These are phyloP conservation scores for Phytophthora palmivora DNA, from an alignment of 352 stramenopile genomes.

Conservation along the genomic window DNA sequence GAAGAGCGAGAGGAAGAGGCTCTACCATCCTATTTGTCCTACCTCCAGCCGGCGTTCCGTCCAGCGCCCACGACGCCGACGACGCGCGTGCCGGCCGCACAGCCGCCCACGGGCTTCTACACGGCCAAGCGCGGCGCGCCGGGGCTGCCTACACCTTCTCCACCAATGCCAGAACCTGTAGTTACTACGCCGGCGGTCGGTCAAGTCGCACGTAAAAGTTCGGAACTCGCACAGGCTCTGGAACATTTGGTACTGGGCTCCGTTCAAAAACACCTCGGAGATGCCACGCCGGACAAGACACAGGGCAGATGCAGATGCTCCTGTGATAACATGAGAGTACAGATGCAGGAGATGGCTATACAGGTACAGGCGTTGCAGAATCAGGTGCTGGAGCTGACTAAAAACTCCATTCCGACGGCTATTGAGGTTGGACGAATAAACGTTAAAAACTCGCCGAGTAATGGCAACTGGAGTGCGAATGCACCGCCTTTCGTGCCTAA, in stretches of 20 bases:
- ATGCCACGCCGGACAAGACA: conserved; percentile 8
- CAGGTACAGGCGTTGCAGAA: conserved; percentile 59
- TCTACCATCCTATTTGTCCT: conserved; percentile 75
- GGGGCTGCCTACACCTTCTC: conserved; percentile 17
- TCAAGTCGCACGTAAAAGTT: conserved; percentile 58
- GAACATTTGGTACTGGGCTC: conserved; percentile 59
- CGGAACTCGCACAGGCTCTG: conserved; percentile 66
- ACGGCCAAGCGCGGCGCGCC: conserved; percentile 19
- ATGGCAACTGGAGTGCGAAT: conserved; percentile 32
- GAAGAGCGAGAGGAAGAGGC: conserved; percentile 79
- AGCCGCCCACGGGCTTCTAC: conserved; percentile 14
- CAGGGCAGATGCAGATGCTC: conserved; percentile 34
- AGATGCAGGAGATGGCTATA: conserved; percentile 60
- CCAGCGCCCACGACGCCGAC: conserved; percentile 24
- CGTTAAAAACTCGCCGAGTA: conserved; percentile 1
- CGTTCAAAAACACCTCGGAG: conserved; percentile 38
- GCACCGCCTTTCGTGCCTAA: conserved; percentile 43
- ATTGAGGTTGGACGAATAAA: conserved; percentile 19
- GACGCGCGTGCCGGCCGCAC: conserved; percentile 1
- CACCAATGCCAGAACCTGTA: background rate
- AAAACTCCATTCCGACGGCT: conserved; percentile 23
- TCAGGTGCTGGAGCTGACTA: conserved; percentile 47
- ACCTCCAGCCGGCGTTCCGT: conserved; percentile 61
- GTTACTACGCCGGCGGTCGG: background rate
- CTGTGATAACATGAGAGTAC: conserved; percentile 49